phyloP scores from a whole-genome alignment of 441 rosid genomes.

The Populus hybrid region DNA sequence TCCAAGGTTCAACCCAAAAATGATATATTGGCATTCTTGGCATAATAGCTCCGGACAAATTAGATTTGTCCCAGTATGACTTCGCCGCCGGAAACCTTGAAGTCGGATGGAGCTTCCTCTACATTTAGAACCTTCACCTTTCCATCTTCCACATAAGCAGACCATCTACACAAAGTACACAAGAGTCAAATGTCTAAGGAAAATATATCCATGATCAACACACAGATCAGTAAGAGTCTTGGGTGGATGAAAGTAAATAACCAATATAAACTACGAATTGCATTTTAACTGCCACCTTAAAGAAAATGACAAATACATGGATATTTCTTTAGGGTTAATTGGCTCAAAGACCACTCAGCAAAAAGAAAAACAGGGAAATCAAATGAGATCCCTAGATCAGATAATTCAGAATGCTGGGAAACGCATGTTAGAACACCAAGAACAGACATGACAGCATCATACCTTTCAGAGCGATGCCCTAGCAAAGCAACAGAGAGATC shows the following conservation, averaged over 20 bases:
- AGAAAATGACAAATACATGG: too few species aligned
- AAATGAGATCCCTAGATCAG: background rate
- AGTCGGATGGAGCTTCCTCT: conserved; percentile 38
- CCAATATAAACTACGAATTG: background rate
- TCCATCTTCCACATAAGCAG: too few species aligned
- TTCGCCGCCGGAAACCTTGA: conserved; percentile 80
- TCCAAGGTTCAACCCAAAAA: background rate
- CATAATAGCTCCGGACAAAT: conserved; percentile 1
- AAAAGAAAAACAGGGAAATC: background rate
- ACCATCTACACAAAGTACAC: background rate
- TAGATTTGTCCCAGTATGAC: conserved; percentile 73
- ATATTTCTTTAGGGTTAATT: background rate
- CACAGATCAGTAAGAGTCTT: too few species aligned
- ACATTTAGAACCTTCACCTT: too few species aligned
- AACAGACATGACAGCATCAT: background rate
- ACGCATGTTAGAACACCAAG: background rate
- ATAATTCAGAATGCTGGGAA: background rate
- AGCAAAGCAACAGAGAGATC: conserved; percentile 93
- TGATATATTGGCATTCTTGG: background rate
- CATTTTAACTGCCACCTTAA: too few species aligned
- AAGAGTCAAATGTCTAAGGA: too few species aligned
- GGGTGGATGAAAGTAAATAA: too few species aligned
- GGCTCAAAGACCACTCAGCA: background rate
- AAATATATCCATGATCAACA: too few species aligned
- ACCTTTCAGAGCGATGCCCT: conserved; percentile 87